phyloP scores from a whole-genome alignment of 345 rosid genomes.

The Eucalyptus urophylla region DNA sequence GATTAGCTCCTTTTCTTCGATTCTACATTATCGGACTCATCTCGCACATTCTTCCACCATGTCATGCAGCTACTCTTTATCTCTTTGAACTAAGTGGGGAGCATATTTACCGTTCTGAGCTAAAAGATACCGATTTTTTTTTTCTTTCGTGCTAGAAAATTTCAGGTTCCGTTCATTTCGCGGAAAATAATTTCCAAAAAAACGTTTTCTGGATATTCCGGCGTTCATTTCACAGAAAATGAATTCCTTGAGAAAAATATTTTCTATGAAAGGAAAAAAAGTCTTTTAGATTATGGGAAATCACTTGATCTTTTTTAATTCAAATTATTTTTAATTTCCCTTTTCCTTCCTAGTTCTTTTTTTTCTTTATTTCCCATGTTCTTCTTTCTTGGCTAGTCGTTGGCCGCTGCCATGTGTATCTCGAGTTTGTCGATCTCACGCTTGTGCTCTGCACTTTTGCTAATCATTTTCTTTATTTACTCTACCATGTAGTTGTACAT shows the following conservation, averaged over 20 bases:
- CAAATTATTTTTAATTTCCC: no score
- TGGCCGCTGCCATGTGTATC: accelerated
- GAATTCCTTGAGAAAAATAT: accelerated
- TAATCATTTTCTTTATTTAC: no score
- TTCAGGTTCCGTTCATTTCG: accelerated
- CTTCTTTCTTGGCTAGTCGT: no score
- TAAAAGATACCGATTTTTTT: background rate
- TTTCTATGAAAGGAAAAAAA: no score
- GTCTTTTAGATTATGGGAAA: no score
- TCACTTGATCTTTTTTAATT: no score
- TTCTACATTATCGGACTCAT: background rate
- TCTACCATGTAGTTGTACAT: accelerated
- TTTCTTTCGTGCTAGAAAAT: background rate
- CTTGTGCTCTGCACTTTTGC: accelerated
- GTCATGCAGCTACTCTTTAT: background rate
- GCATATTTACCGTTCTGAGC: background rate
- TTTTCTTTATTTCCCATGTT: no score
- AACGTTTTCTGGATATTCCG: accelerated
- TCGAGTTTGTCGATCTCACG: no score
- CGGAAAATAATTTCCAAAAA: accelerated
- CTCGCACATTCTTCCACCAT: background rate
- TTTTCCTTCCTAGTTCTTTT: no score
- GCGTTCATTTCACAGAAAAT: accelerated
- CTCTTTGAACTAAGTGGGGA: background rate
- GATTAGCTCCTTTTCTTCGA: background rate